Conservation (phyloP, 2,329 filamentous ascomycete genomes). For the Ceratocystis cacaofunesta region DNA sequence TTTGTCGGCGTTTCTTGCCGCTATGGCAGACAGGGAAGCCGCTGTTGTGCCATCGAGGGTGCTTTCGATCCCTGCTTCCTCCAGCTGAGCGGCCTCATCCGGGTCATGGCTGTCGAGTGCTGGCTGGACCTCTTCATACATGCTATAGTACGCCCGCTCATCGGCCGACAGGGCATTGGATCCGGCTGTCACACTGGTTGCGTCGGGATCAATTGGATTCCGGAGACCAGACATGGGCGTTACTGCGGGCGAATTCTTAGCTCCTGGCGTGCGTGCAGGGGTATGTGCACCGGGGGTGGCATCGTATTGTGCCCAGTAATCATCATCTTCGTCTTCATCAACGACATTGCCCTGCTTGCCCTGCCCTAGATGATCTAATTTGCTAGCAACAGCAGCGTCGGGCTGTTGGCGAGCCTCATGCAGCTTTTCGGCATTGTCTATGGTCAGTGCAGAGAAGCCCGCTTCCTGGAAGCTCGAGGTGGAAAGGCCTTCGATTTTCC, state of each 20-base stretch:
- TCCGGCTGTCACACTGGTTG: background rate
- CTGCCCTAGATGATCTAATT: background rate
- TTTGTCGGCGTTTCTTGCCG: background rate
- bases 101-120: conserved; percentile 70
- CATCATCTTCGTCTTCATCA: conserved; percentile 35
- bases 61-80: conserved; percentile 26
- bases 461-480: conserved; percentile 5
- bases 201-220: background rate
- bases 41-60: conserved; percentile 24
- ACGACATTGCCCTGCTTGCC: conserved; percentile 12
- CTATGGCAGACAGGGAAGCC: background rate
- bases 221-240: conserved; percentile 15
- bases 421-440: conserved; percentile 7
- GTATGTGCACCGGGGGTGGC: conserved; percentile 49
- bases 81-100: conserved; percentile 36
- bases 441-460: conserved; percentile 26
- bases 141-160: conserved; percentile 61
- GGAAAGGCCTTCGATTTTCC: conserved; percentile 49
- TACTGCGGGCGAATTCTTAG: conserved; percentile 21
- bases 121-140: conserved; percentile 65
- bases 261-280: conserved; percentile 29
- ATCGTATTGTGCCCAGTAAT: conserved; percentile 31
- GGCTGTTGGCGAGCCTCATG: background rate
- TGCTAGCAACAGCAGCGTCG: conserved; percentile 15
- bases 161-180: conserved; percentile 24